Conservation (phyloP, 345 rosid genomes). For the Microcos paniculata region DNA sequence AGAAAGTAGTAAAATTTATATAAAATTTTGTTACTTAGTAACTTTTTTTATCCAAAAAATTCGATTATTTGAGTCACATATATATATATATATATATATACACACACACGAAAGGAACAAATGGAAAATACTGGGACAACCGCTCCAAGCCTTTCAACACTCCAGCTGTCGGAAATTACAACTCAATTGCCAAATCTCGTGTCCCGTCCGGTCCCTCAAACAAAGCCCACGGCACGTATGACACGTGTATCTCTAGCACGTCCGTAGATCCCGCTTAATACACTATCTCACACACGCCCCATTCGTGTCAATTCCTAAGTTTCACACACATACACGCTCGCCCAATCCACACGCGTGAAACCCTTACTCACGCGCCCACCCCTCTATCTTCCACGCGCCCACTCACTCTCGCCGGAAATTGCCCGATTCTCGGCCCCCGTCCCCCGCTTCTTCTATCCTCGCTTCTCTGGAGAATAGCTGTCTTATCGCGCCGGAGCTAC, state of each 20-base stretch:
- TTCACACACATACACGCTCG: slow-evolving; percentile 65
- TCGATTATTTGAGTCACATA: too few relatives aligned
- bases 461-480: slow-evolving; percentile 13
- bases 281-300: slow-evolving; percentile 56
- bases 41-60: too few relatives aligned
- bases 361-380: slow-evolving; percentile 51
- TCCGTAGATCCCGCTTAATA: slow-evolving; percentile 24
- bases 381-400: slow-evolving; percentile 28
- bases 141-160: too few relatives aligned
- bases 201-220: slow-evolving; percentile 13
- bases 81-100: too few relatives aligned
- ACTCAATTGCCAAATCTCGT: slow-evolving; percentile 31
- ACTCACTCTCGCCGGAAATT: slow-evolving; percentile 36
- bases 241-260: slow-evolving; percentile 48
- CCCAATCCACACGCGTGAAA: slow-evolving; percentile 59
- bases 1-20: too few relatives aligned
- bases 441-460: background rate
- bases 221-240: slow-evolving; percentile 26
- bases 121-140: too few relatives aligned
- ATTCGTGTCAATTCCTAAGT: slow-evolving; percentile 66
- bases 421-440: slow-evolving; percentile 25
- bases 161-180: too few relatives aligned
- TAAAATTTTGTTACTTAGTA: too few relatives aligned
- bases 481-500: slow-evolving; percentile 20
- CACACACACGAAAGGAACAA: too few relatives aligned